phyloP scores from a whole-genome alignment of 2,329 filamentous ascomycete species.

The Botrytis galanthina region DNA sequence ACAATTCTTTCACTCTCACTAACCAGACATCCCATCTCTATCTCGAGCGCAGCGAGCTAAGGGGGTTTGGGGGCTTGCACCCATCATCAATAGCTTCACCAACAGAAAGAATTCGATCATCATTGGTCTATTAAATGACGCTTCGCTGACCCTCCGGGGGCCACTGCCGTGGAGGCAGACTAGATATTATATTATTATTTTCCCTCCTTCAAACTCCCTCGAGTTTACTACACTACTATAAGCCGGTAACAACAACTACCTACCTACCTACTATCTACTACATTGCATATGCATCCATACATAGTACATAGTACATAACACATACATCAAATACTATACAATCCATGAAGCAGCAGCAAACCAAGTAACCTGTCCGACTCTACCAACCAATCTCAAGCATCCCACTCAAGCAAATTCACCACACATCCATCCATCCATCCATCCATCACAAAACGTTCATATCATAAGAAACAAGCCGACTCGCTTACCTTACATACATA shows the following conservation, averaged over 20 bases:
- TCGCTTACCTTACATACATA: background rate
- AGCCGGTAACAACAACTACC: background rate
- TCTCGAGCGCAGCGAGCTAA: background rate
- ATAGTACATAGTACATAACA: background rate
- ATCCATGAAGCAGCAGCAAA: background rate
- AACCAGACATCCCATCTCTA: background rate
- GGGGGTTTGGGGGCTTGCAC: background rate
- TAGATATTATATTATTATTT: background rate
- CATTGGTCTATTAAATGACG: background rate
- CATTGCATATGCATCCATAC: conserved; percentile 16
- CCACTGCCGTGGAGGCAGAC: background rate
- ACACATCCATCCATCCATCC: background rate
- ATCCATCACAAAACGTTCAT: conserved; percentile 8
- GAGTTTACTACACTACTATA: background rate
- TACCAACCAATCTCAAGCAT: background rate
- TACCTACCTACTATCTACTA: background rate
- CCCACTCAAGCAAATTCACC: background rate
- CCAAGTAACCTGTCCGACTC: background rate
- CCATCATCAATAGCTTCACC: background rate
- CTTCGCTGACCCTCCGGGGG: background rate
- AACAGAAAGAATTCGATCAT: background rate
- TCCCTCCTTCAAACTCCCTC: background rate
- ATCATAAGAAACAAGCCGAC: background rate
- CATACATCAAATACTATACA: background rate
- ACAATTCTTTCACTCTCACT: background rate